Evolutionary conservation across 2,329 filamentous ascomycete species (phyloP).

Genomic region (Botrytis fabae): DNA sequence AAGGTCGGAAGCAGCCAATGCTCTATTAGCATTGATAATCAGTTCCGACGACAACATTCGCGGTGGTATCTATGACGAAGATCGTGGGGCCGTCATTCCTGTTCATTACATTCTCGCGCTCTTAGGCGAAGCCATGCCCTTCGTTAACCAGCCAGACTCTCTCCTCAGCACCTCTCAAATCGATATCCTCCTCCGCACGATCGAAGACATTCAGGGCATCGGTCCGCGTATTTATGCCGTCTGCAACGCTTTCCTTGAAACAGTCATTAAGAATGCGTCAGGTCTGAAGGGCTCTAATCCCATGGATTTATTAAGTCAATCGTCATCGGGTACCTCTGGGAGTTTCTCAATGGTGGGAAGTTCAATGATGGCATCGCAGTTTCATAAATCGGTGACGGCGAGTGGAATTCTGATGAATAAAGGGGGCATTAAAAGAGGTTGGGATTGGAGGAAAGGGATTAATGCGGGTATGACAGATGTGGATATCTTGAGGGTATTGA

Average conservation of each 20-base stretch:
- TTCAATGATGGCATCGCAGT: slow-evolving; percentile 65
- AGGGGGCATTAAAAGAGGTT: slow-evolving; percentile 58
- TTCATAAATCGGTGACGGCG: slow-evolving; percentile 60
- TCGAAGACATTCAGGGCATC: slow-evolving; percentile 79
- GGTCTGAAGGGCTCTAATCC: slow-evolving; percentile 63
- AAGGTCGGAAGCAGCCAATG: slow-evolving; percentile 69
- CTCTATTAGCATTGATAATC: slow-evolving; percentile 78
- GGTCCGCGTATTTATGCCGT: slow-evolving; percentile 69
- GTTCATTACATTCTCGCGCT: slow-evolving; percentile 84
- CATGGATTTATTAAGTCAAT: slow-evolving; percentile 67
- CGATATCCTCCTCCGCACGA: slow-evolving; percentile 70
- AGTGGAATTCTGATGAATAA: slow-evolving; percentile 50
- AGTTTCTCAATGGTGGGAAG: slow-evolving; percentile 68
- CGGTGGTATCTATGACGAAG: slow-evolving; percentile 82
- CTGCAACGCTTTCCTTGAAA: slow-evolving; percentile 75
- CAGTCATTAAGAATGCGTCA: slow-evolving; percentile 70
- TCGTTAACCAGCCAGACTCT: slow-evolving; percentile 63
- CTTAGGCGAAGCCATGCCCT: slow-evolving; percentile 78
- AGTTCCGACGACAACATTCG: slow-evolving; percentile 89
- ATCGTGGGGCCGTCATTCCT: slow-evolving; percentile 78
- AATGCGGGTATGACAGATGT: slow-evolving; percentile 58
- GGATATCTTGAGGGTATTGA: slow-evolving; percentile 71
- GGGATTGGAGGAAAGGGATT: slow-evolving; percentile 70
- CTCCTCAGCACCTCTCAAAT: slow-evolving; percentile 72
- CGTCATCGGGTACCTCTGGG: slow-evolving; percentile 55